Evolutionary conservation across 129 eudicot species (phyloP), one percentile per base, ranked within the genome.

Genomic region (Tagetes erecta): DNA sequence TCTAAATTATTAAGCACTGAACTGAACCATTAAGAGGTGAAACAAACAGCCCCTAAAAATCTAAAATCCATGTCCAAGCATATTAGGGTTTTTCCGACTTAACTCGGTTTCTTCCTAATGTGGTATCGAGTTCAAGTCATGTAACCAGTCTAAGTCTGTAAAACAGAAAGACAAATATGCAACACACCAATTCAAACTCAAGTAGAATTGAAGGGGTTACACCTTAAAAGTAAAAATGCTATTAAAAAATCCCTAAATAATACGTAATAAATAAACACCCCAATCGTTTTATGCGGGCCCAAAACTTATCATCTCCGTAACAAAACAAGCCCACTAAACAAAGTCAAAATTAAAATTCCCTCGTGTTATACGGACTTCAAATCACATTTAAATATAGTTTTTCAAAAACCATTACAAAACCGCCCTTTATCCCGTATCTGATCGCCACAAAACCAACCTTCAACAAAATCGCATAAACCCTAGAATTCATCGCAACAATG

Each of bases 301-400:
- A 13, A 36, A 30, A 47, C 53, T 71, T 71, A 71, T 55, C 67
- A 7, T 9, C 27, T 14, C 56, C 13, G 37, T n/a, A 14, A 3
- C 45, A 57, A 14, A 55, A 6, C 2, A 55, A 55, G 27, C 64
- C 64, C 38, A 46, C 79, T 14, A 60, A 34, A 76, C 31, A 70
- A 71, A 71, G 82, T 78, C 76, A 74, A 80, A 67, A 80, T 45
- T 1, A n/a, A 67, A 53, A 68, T 76, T 75, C 81, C 83, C 80
- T 80, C 83, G 57, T 38, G 42, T 13, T 13, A 64, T 71, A 69
- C 84, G 84, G 84, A 81, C 64, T 72, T 51, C 81, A 81, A 81
- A 75, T 55, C 39, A 51, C 73, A 81, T 81, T 81, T 75, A 81
- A 81, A 75, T 81, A 81, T 69, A 67, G 84, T 81, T 81, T 75